Evolutionary conservation across 495 filamentous ascomycete genomes (phyloP).

Genomic region (Daldinia caldariorum): DNA sequence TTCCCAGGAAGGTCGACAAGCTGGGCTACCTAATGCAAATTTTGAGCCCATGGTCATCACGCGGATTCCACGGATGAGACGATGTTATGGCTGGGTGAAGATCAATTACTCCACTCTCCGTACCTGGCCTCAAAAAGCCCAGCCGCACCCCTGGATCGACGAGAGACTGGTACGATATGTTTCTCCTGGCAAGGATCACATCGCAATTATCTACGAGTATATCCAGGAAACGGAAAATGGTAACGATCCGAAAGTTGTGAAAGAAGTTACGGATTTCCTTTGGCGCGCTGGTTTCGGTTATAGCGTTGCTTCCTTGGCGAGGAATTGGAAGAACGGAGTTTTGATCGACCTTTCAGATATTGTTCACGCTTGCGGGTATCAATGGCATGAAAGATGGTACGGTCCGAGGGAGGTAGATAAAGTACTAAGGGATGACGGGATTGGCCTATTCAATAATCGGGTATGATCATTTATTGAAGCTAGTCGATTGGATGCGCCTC

Average conservation of each 20-base stretch:
- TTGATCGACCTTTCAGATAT: constrained; percentile 27
- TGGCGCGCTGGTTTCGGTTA: constrained; percentile 19
- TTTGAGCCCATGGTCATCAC: constrained; percentile 2
- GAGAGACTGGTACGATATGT: constrained; percentile 10
- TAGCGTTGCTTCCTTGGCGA: neutral
- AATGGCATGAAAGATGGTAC: neutral
- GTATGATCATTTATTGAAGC: too few species aligned
- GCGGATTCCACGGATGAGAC: constrained; percentile 16
- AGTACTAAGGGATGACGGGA: neutral
- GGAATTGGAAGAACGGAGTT: constrained; percentile 20
- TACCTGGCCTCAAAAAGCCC: neutral
- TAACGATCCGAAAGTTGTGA: constrained; percentile 6
- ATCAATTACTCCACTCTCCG: neutral
- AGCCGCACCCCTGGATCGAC: neutral
- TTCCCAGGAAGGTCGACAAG: constrained; percentile 13
- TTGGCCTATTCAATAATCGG: too few species aligned
- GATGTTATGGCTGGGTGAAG: constrained; percentile 25
- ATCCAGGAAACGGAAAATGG: constrained; percentile 12
- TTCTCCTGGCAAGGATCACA: neutral
- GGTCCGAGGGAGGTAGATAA: neutral
- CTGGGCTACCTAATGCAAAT: neutral
- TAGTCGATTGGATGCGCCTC: too few species aligned
- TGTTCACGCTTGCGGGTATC: constrained; percentile 9
- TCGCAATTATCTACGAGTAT: constrained; percentile 21
- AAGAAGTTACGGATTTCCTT: constrained; percentile 20